A percentile compares a stretch with the other conserved stretches of the same genome.
Conservation (phyloP, 2,329 filamentous ascomycete species). For the Penicillium concentricum region DNA sequence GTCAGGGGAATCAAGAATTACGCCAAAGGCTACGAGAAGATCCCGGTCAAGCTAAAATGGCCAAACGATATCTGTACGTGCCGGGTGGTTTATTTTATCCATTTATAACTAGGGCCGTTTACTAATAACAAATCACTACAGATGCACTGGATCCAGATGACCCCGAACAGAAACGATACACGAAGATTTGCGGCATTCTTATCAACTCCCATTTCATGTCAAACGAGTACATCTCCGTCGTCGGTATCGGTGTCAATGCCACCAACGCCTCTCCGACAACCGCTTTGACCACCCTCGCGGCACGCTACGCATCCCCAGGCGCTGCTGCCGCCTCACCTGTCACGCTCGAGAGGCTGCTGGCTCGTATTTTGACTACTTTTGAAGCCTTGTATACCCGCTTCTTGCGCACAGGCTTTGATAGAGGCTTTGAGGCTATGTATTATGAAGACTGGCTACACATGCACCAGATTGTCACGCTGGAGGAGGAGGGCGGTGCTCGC, state of each 20-base stretch:
- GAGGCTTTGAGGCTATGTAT: constrained; percentile 71
- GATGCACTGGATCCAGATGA: constrained; percentile 66
- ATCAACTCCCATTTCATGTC: constrained; percentile 81
- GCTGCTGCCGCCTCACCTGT: constrained; percentile 63
- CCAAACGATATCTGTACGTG: constrained; percentile 85
- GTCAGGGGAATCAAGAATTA: constrained; percentile 81
- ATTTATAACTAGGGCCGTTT: background rate
- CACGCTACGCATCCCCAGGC: constrained; percentile 40
- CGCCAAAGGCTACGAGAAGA: constrained; percentile 67
- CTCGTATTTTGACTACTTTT: constrained; percentile 72
- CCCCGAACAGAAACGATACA: constrained; percentile 56
- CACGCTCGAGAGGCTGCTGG: constrained; percentile 75
- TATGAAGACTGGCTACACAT: constrained; percentile 85
- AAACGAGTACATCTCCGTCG: constrained; percentile 77
- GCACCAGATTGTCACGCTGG: constrained; percentile 70
- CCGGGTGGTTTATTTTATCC: background rate
- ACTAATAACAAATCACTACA: constrained; percentile 25
- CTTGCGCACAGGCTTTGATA: constrained; percentile 70
- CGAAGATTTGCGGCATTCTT: constrained; percentile 91
- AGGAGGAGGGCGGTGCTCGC: constrained; percentile 71
- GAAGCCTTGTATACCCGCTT: constrained; percentile 77
- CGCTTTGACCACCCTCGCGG: constrained; percentile 72
- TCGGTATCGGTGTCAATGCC: constrained; percentile 84
- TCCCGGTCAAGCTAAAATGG: constrained; percentile 92
- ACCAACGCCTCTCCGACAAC: constrained; percentile 83